These are phyloP conservation scores for Alternaria novae-zelandiae DNA, from an alignment of 2,329 filamentous ascomycete species.

Conservation along the genomic window DNA sequence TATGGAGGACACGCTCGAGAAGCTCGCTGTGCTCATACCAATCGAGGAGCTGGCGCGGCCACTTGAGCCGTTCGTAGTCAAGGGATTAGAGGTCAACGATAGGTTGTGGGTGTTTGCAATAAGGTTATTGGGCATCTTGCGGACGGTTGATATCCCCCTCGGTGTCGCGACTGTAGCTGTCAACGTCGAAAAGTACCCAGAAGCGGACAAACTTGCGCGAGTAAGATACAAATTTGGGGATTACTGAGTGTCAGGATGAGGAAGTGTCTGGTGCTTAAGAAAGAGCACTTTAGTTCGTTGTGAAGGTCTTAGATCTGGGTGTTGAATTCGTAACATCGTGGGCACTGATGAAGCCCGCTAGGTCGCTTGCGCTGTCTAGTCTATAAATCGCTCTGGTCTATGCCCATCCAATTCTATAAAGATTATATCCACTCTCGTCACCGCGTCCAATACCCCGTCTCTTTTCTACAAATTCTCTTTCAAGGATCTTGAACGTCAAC, in stretches of 20 bases:
- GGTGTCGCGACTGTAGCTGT: not conserved
- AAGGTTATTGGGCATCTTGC: not conserved
- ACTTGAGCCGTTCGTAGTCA: not conserved
- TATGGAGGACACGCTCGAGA: not conserved
- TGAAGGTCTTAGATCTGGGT: not conserved
- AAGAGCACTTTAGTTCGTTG: not conserved
- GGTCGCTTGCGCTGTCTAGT: not conserved
- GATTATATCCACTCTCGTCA: conserved; percentile 43
- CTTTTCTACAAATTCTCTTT: conserved; percentile 34
- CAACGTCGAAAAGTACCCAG: not conserved
- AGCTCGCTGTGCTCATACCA: not conserved
- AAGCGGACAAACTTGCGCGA: not conserved
- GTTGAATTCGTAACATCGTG: not conserved
- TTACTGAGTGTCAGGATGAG: not conserved
- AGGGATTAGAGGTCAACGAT: not conserved
- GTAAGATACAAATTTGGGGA: not conserved
- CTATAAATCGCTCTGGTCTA: conserved; percentile 6
- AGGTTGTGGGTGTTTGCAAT: not conserved
- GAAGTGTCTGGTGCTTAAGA: not conserved
- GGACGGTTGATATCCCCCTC: not conserved
- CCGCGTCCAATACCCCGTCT: conserved; percentile 41
- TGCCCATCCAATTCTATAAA: conserved; percentile 44
- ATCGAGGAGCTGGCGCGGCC: not conserved
- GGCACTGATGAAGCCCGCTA: not conserved
- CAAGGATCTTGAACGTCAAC: conserved; percentile 29